Base-by-base conservation (phyloP, 345 rosid species). In the Toxicodendron radicans region DNA sequence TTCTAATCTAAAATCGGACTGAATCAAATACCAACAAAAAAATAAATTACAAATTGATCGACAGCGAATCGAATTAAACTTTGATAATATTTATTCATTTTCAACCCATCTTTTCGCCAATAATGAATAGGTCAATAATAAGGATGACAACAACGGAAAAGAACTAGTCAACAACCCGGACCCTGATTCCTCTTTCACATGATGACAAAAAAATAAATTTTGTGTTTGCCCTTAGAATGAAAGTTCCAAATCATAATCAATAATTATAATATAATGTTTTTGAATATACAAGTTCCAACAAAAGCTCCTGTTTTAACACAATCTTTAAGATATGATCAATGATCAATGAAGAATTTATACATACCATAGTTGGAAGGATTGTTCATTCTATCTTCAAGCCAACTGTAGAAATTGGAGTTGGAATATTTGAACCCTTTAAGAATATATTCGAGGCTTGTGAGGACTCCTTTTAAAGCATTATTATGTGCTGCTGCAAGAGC, bases 401-500 rank as follows among this genome's bases (percentile, higher is more conserved):
- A 84, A 23, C 63, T 30, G 32, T 74, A 84, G 77, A 81, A 83
- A 58, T 88, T 67, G 74, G 85, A 81, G 73, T 81, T 83, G 85
- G 82, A 71, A 35, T 81, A 80, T 68, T 81, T 81, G 71, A 84
- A 80, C 0, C 79, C 88, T 57, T 48, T 59, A 7, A 86, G 43
- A 4, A 80, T n/a, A 60, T 76, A 58, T 11, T 76, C 80, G 12
- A 88, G 72, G 80, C 73, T 77, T 4, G 70, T 30, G 17, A 86
- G 86, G 32, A 86, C 68, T 35, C 76, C 53, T 45, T 72, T 71
- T 21, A 86, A 60, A 48, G 85, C 92, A 66, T 75, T 79, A 35
- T 79, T 84, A 52, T 86, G 90, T 38, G 86, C 86, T 20, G 68
- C 73, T 64, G 88, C 88, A 43, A 88, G 80, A 5, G 75, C 76